These are phyloP conservation scores for Cordyceps fumosorosea DNA, from an alignment of 2,329 filamentous ascomycete species.

Conservation along the genomic window DNA sequence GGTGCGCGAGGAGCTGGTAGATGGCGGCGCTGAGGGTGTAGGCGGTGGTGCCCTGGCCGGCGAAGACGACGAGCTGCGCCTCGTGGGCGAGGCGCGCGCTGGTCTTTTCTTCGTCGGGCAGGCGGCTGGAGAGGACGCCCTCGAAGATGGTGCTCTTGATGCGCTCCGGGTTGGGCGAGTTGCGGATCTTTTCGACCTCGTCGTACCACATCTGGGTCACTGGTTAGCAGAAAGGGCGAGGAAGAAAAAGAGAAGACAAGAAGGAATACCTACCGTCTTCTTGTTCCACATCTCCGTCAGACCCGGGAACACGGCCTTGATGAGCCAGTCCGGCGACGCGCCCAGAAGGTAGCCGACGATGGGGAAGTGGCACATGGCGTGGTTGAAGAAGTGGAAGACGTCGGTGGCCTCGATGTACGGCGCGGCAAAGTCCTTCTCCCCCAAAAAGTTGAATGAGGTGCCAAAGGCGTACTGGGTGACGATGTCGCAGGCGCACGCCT, in stretches of 20 bases:
- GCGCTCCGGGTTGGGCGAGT: slow-evolving; percentile 1
- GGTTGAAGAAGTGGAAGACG: slow-evolving; percentile 4
- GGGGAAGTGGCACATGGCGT: slow-evolving; percentile 5
- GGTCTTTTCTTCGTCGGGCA: slow-evolving; percentile 9
- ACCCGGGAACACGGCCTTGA: neutral
- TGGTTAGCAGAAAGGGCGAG: neutral
- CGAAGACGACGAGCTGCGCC: slow-evolving; percentile 6
- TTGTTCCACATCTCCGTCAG: slow-evolving; percentile 7
- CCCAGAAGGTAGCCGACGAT: neutral
- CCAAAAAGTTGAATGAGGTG: slow-evolving; percentile 4
- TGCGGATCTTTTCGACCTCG: slow-evolving; percentile 10
- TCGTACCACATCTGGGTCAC: neutral
- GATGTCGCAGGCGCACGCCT: slow-evolving; percentile 4
- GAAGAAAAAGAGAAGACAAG: neutral
- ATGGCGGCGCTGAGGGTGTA: slow-evolving; percentile 9
- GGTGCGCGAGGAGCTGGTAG: slow-evolving; percentile 3
- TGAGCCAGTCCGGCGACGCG: neutral
- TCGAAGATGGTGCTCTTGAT: slow-evolving; percentile 11
- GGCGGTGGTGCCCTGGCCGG: slow-evolving; percentile 10
- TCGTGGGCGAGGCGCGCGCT: slow-evolving; percentile 3
- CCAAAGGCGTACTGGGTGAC: slow-evolving; percentile 6
- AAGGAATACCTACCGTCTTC: neutral
- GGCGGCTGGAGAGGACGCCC: slow-evolving; percentile 3
- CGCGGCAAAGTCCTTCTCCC: neutral
- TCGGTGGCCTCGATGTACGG: slow-evolving; percentile 3